Conservation (phyloP, 108 stramenopile species). For the Skeletonema marinoi region DNA sequence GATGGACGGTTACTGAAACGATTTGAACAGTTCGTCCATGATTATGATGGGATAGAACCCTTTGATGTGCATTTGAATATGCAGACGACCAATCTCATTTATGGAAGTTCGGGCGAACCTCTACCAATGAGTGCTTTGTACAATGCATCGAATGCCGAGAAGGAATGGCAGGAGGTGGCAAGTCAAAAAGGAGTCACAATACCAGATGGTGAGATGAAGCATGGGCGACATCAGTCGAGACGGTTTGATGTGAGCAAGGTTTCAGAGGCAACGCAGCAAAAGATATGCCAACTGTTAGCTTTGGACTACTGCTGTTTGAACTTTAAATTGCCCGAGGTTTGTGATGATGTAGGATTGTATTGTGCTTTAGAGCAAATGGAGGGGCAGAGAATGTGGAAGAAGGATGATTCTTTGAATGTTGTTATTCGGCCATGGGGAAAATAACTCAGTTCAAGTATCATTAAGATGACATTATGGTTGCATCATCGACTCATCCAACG, state of each 20-base stretch:
- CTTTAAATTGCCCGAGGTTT: too few species aligned
- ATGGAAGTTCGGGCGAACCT: conserved; percentile 22
- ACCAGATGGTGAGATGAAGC: conserved; percentile 21
- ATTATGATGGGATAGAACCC: conserved; percentile 44
- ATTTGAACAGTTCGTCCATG: conserved; percentile 39
- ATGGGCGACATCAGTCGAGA: conserved; percentile 33
- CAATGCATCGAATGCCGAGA: conserved; percentile 40
- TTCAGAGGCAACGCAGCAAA: conserved; percentile 32
- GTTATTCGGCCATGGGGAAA: too few species aligned
- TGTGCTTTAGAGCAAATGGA: conserved; percentile 1
- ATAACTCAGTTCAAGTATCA: too few species aligned
- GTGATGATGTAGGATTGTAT: too few species aligned
- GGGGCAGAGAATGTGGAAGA: not conserved
- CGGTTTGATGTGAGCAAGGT: conserved; percentile 38
- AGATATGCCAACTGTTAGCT: conserved; percentile 34
- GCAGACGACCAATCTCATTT: conserved; percentile 35
- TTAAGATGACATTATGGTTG: too few species aligned
- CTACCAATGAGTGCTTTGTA: conserved; percentile 36
- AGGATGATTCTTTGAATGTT: not conserved
- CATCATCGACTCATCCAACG: too few species aligned
- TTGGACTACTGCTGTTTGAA: too few species aligned
- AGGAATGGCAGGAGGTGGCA: conserved; percentile 39
- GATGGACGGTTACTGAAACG: conserved; percentile 28
- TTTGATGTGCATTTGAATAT: conserved; percentile 47
- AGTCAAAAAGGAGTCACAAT: conserved; percentile 20